Conservation (phyloP, 2,329 filamentous ascomycete species). For the Alternaria consortialis region DNA sequence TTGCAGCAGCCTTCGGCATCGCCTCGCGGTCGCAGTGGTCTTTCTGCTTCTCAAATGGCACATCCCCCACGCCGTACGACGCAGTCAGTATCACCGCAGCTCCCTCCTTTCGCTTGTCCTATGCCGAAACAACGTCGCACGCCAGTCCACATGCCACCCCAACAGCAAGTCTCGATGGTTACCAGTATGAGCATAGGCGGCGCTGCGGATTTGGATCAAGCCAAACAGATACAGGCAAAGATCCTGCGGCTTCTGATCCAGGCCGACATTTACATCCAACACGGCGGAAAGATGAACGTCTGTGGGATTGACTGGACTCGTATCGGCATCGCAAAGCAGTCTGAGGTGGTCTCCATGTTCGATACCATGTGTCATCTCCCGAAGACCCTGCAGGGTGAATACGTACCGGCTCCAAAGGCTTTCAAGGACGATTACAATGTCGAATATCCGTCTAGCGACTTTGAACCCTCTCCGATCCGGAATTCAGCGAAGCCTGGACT, state of each 20-base stretch:
- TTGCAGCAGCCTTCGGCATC: conserved; percentile 11
- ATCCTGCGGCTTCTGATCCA: conserved; percentile 42
- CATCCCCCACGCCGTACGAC: no score
- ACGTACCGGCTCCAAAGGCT: conserved; percentile 36
- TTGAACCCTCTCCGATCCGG: conserved; percentile 30
- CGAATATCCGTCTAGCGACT: conserved; percentile 30
- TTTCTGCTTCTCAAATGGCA: background rate
- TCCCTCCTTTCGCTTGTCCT: background rate
- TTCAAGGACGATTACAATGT: conserved; percentile 33
- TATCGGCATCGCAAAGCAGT: conserved; percentile 34
- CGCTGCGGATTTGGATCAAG: conserved; percentile 37
- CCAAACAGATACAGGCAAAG: conserved; percentile 32
- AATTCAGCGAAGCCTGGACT: conserved; percentile 22
- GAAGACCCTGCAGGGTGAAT: conserved; percentile 36
- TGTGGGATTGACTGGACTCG: conserved; percentile 38
- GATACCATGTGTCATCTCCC: conserved; percentile 41
- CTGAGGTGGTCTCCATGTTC: conserved; percentile 30
- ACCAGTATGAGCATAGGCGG: conserved; percentile 18
- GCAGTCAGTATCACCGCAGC: background rate
- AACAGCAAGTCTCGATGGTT: background rate
- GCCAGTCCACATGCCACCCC: background rate
- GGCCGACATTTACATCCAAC: conserved; percentile 37
- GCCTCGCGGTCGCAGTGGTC: background rate
- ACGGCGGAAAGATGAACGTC: conserved; percentile 37
- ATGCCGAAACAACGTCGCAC: background rate